phyloP scores from a whole-genome alignment of 2,329 filamentous ascomycete species.

The Aspergillus alliaceus region DNA sequence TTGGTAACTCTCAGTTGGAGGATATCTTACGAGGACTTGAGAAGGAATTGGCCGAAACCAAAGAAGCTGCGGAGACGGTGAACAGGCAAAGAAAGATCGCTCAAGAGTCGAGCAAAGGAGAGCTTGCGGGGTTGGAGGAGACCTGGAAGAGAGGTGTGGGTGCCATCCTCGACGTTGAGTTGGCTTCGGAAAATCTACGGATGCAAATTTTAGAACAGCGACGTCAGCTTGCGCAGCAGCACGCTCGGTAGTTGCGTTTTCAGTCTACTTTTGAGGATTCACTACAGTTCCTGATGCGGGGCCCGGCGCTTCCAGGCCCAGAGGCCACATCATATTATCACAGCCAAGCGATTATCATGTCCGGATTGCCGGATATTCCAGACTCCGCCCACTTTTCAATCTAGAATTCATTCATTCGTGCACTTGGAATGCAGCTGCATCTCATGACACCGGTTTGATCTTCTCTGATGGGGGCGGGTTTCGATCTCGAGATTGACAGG shows the following conservation, averaged over 20 bases:
- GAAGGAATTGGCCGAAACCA: slow-evolving; percentile 67
- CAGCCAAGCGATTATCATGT: not conserved
- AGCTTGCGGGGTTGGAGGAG: slow-evolving; percentile 72
- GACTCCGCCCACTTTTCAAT: not conserved
- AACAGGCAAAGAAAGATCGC: slow-evolving; percentile 67
- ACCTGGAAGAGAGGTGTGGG: slow-evolving; percentile 78
- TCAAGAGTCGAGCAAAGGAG: slow-evolving; percentile 71
- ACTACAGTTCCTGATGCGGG: not conserved
- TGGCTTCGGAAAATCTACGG: slow-evolving; percentile 73
- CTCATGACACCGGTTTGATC: not conserved
- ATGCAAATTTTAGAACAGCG: slow-evolving; percentile 66
- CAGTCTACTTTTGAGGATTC: not conserved
- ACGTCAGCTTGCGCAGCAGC: slow-evolving; percentile 37
- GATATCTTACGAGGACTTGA: slow-evolving; percentile 69
- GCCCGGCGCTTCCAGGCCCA: not conserved
- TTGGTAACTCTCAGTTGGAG: slow-evolving; percentile 79
- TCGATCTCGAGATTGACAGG: not conserved
- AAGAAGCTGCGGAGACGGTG: slow-evolving; percentile 69
- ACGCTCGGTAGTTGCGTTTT: slow-evolving; percentile 23
- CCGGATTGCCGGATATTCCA: not conserved
- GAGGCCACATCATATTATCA: not conserved
- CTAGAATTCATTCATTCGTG: not conserved
- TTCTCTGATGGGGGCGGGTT: not conserved
- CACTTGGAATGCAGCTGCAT: not conserved
- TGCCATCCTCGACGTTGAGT: slow-evolving; percentile 79